These are phyloP conservation scores for Saccharum hybrid DNA, from an alignment of 202 grass and related monocot species.

Conservation along the genomic window DNA sequence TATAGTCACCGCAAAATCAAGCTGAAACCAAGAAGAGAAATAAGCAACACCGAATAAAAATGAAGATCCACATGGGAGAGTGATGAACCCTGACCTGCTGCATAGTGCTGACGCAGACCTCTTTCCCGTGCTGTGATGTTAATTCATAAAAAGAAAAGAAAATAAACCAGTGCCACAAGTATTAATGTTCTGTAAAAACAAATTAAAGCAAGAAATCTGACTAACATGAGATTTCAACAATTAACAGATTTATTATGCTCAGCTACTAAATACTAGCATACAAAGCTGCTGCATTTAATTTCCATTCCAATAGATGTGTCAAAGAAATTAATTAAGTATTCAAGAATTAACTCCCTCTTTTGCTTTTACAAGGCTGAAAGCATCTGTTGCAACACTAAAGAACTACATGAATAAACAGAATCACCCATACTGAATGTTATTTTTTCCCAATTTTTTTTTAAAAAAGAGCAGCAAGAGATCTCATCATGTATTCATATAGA, in stretches of 20 bases:
- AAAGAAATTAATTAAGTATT: not conserved
- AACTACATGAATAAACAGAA: constrained; percentile 36
- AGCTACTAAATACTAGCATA: constrained; percentile 33
- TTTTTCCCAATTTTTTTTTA: no score
- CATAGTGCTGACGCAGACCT: constrained; percentile 79
- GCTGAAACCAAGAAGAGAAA: constrained; percentile 62
- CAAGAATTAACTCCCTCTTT: not conserved
- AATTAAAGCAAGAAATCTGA: constrained; percentile 39
- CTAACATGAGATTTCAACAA: constrained; percentile 6
- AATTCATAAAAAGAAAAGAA: constrained; percentile 42
- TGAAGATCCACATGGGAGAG: constrained; percentile 41
- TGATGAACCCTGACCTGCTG: constrained; percentile 68
- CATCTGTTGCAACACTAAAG: constrained; percentile 29
- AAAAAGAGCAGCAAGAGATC: not conserved
- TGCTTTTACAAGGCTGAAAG: not conserved
- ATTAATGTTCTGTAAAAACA: constrained; percentile 35
- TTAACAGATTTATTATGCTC: constrained; percentile 2
- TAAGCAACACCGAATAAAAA: constrained; percentile 37
- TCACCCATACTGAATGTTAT: not conserved
- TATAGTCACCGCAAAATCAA: constrained; percentile 94
- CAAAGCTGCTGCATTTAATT: not conserved
- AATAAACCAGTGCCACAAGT: constrained; percentile 20
- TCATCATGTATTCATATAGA: not conserved
- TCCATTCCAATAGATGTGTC: constrained; percentile 2
- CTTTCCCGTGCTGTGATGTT: constrained; percentile 68